Percentiles rank a stretch among this genome's conserved stretches.
phyloP scores from a whole-genome alignment of 2,329 filamentous ascomycete genomes.

The Falciphora oryzae region DNA sequence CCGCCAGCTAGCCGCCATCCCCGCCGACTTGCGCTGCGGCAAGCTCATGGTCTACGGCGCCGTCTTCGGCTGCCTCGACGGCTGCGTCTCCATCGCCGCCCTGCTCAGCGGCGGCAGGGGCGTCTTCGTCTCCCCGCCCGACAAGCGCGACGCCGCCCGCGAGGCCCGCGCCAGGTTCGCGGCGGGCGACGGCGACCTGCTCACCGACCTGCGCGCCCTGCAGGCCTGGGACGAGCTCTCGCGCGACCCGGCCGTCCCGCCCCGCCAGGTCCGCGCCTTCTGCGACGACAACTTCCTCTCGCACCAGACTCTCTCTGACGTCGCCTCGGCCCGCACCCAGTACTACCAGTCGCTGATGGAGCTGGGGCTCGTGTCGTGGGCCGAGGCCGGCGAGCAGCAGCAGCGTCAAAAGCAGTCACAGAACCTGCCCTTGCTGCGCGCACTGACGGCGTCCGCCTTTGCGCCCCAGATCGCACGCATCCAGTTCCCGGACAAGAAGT shows the following conservation, averaged over 20 bases:
- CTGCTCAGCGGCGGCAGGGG: slow-evolving; percentile 71
- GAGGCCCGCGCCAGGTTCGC: slow-evolving; percentile 70
- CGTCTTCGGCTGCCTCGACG: slow-evolving; percentile 87
- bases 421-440: slow-evolving; percentile 50
- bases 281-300: slow-evolving; percentile 84
- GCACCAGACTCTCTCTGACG: slow-evolving; percentile 78
- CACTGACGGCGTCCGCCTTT: slow-evolving; percentile 67
- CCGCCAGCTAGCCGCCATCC: slow-evolving; percentile 89
- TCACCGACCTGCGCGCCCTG: slow-evolving; percentile 81
- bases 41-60: slow-evolving; percentile 95
- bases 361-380: slow-evolving; percentile 61
- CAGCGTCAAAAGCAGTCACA: slow-evolving; percentile 22
- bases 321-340: slow-evolving; percentile 78
- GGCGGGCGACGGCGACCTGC: slow-evolving; percentile 73
- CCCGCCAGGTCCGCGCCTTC: slow-evolving; percentile 64
- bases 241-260: slow-evolving; percentile 45
- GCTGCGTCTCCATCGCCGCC: slow-evolving; percentile 81
- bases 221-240: slow-evolving; percentile 72
- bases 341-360: slow-evolving; percentile 83
- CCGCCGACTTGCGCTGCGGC: slow-evolving; percentile 83
- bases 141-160: slow-evolving; percentile 77
- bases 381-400: slow-evolving; percentile 22
- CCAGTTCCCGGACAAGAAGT: slow-evolving; percentile 93
- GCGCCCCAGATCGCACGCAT: slow-evolving; percentile 87
- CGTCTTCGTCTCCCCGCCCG: slow-evolving; percentile 79